Conservation (phyloP, 129 eudicot genomes). For the Flaveria sonorensis region DNA sequence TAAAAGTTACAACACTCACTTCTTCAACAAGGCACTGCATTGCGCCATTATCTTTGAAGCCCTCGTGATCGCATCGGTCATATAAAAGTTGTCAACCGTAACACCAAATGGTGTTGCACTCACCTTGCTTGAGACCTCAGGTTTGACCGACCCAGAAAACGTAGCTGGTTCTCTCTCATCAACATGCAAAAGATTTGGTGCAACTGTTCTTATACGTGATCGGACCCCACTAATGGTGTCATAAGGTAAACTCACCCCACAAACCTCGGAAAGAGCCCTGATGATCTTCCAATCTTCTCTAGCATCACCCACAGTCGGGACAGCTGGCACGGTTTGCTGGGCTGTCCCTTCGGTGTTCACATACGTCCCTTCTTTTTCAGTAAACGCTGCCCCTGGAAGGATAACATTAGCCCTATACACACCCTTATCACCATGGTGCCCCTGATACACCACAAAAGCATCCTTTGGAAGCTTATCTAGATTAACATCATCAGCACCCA, state of each 20-base stretch:
- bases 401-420: constrained; percentile 88
- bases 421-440: constrained; percentile 85
- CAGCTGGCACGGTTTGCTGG: constrained; percentile 73
- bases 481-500: constrained; percentile 89
- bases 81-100: constrained; percentile 73
- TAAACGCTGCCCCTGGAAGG: constrained; percentile 72
- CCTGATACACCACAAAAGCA: constrained; percentile 94
- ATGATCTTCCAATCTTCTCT: constrained; percentile 92
- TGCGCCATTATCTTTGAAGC: constrained; percentile 97
- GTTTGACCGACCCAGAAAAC: constrained; percentile 61
- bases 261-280: constrained; percentile 84
- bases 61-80: constrained; percentile 87
- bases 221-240: constrained; percentile 51
- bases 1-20: constrained; percentile 38
- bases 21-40: constrained; percentile 74
- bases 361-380: constrained; percentile 88
- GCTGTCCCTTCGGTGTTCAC: constrained; percentile 83
- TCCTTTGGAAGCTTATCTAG: constrained; percentile 66
- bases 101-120: constrained; percentile 50
- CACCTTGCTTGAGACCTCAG: constrained; percentile 47
- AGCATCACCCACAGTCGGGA: constrained; percentile 88
- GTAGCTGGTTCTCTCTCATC: constrained; percentile 77
- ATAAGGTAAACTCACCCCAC: constrained; percentile 62
- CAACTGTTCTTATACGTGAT: constrained; percentile 60
- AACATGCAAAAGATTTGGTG: constrained; percentile 62